A percentile compares a stretch with the other conserved stretches of the same genome.
phyloP scores from a whole-genome alignment of 169 alveolate genomes.

The Babesia gibsoni region DNA sequence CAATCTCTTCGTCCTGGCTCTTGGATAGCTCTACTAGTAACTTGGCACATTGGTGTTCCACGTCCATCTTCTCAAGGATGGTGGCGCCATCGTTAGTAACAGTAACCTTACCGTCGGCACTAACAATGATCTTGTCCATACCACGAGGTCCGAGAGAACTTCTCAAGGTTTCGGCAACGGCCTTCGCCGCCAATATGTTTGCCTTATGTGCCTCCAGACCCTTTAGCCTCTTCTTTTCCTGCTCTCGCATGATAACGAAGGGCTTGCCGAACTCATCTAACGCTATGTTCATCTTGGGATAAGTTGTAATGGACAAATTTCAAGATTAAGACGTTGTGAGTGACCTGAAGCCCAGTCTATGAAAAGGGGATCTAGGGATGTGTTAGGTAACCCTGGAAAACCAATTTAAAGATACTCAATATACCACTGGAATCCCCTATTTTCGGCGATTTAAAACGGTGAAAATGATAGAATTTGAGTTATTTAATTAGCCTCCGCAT shows the following conservation, averaged over 20 bases:
- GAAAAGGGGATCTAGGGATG: no score
- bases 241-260: constrained; percentile 94
- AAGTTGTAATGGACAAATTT: no score
- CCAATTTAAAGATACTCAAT: no score
- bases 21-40: constrained; percentile 96
- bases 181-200: constrained; percentile 96
- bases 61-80: constrained; percentile 93
- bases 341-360: no score
- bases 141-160: constrained; percentile 99
- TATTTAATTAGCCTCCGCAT: no score
- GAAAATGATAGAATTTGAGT: no score
- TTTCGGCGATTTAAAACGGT: no score
- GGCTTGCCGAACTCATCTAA: constrained; percentile 99
- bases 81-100: constrained; percentile 98
- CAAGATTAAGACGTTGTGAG: no score
- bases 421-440: no score
- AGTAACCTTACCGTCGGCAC: constrained; percentile 97
- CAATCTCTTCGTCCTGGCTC: constrained; percentile 98
- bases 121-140: constrained; percentile 98
- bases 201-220: constrained; percentile 98
- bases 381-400: no score
- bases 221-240: constrained; percentile 93
- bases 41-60: constrained; percentile 96
- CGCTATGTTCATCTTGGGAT: constrained; percentile 86
- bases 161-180: constrained; percentile 93